phyloP scores from a whole-genome alignment of 108 stramenopile species.

The Phaeodactylum tricornutum region DNA sequence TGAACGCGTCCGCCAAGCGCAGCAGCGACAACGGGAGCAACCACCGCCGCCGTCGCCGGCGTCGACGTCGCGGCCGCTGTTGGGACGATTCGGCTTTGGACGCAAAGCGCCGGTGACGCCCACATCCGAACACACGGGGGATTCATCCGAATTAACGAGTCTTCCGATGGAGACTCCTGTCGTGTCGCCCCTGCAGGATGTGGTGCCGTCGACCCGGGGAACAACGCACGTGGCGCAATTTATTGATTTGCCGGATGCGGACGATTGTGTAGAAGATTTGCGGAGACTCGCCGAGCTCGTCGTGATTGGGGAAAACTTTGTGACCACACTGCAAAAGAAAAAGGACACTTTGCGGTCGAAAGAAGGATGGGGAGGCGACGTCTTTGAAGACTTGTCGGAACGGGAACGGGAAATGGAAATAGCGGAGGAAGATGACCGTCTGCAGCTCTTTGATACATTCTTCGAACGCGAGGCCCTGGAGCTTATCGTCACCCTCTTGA shows the following conservation, averaged over 20 bases:
- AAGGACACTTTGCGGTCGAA: conserved; percentile 3
- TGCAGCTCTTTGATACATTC: conserved; percentile 59
- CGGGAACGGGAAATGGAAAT: background rate
- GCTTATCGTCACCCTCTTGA: conserved; percentile 49
- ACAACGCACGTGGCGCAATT: too few species aligned
- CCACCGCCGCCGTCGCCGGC: too few species aligned
- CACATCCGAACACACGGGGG: too few species aligned
- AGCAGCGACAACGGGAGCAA: too few species aligned
- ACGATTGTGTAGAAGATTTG: conserved; percentile 53
- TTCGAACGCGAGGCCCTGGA: conserved; percentile 65
- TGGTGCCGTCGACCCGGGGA: too few species aligned
- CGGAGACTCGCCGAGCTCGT: conserved; percentile 71
- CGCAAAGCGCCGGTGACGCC: too few species aligned
- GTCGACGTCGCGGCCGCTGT: too few species aligned
- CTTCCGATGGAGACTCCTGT: too few species aligned
- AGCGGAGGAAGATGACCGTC: conserved; percentile 11
- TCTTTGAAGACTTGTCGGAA: conserved; percentile 7
- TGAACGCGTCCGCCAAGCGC: conserved; percentile 5
- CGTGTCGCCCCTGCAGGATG: too few species aligned
- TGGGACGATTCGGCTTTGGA: too few species aligned
- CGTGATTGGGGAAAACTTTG: conserved; percentile 46
- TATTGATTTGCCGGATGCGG: conserved; percentile 28
- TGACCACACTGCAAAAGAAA: conserved; percentile 11
- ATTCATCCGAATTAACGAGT: too few species aligned
- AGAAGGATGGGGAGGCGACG: conserved; percentile 4